These are phyloP conservation scores for Suillus americanus DNA, from an alignment of 768 basidiomycete genomes.

Conservation along the genomic window DNA sequence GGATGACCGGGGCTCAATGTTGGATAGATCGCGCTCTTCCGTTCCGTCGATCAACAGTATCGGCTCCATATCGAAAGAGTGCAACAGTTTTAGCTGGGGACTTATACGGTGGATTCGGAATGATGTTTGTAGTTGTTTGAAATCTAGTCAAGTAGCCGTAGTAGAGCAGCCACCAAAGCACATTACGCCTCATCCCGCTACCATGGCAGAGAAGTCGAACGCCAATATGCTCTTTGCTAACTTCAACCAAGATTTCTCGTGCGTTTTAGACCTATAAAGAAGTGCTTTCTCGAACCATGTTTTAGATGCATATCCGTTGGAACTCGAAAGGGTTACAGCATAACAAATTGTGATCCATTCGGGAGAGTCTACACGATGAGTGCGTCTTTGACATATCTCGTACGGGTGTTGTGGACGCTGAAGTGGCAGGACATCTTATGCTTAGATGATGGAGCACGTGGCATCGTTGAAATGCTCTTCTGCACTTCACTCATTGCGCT, in stretches of 20 bases:
- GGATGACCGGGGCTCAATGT: background rate
- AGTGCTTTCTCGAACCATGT: constrained; percentile 5
- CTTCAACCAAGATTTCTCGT: constrained; percentile 99
- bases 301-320: constrained; percentile 88
- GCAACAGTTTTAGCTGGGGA: background rate
- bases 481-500: constrained; percentile 97
- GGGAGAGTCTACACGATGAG: constrained; percentile 95
- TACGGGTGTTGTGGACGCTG: background rate
- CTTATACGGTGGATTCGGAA: background rate
- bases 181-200: constrained; percentile 9
- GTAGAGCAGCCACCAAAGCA: background rate
- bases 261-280: constrained; percentile 23
- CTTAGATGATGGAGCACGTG: constrained; percentile 87
- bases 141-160: background rate
- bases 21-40: constrained; percentile 12
- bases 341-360: constrained; percentile 98
- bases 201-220: constrained; percentile 40
- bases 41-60: constrained; percentile 22
- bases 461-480: constrained; percentile 99
- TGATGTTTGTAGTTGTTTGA: constrained; percentile 3
- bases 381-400: constrained; percentile 49
- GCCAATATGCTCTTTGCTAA: constrained; percentile 80
- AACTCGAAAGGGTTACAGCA: constrained; percentile 92
- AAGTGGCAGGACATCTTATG: background rate
- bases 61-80: constrained; percentile 16